Conservation (phyloP, 1,284 basidiomycete species). For the Neolentinus lepideus region DNA sequence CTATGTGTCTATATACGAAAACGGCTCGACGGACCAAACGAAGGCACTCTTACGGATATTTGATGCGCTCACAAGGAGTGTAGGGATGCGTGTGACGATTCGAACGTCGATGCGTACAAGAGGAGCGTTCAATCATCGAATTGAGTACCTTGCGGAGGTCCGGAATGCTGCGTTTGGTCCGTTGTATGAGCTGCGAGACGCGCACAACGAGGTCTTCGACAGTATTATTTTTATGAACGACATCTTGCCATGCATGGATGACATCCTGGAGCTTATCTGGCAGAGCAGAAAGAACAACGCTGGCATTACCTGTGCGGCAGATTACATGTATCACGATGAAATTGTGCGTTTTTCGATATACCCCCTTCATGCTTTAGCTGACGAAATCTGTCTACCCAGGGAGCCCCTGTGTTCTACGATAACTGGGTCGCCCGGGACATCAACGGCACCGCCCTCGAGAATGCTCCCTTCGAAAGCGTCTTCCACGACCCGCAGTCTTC, state of each 20-base stretch:
- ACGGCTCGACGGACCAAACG: conserved; percentile 93
- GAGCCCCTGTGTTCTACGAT: conserved; percentile 91
- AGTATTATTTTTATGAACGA: conserved; percentile 98
- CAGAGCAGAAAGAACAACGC: conserved; percentile 88
- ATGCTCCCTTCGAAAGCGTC: conserved; percentile 89
- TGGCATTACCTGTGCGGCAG: conserved; percentile 92
- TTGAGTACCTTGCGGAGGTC: conserved; percentile 96
- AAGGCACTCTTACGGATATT: conserved; percentile 91
- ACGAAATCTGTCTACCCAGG: conserved; percentile 23
- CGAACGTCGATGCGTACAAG: conserved; percentile 85
- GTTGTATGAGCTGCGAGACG: conserved; percentile 84
- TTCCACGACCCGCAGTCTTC: conserved; percentile 79
- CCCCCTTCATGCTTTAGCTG: not conserved
- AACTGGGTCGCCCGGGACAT: conserved; percentile 98
- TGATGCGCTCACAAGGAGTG: conserved; percentile 80
- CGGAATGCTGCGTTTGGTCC: conserved; percentile 93
- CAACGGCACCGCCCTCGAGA: conserved; percentile 94
- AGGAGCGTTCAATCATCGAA: conserved; percentile 96
- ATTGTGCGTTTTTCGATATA: conserved; percentile 43
- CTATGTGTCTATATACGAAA: conserved; percentile 96
- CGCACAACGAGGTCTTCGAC: conserved; percentile 89
- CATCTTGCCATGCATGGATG: conserved; percentile 91
- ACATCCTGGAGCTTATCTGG: conserved; percentile 93
- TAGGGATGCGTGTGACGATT: conserved; percentile 88
- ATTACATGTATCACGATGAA: conserved; percentile 97